Base-by-base conservation (phyloP, 371 early-diverging fungal genomes). In the Rhizopus arrhizus region DNA sequence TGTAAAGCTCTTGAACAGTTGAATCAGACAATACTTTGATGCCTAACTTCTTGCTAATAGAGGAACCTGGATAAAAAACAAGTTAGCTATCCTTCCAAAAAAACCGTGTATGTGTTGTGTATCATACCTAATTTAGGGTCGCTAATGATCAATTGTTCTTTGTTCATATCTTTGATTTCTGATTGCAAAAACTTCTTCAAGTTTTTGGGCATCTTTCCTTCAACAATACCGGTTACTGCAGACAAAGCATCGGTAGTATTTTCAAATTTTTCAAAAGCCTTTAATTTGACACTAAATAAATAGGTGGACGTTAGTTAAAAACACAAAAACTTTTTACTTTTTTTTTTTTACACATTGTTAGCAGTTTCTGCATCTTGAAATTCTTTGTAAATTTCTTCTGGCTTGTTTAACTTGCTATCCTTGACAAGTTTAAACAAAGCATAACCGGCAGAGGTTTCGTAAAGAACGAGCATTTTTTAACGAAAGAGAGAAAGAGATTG, bases 181-280 rank as follows among this genome's bases (percentile, higher is more conserved):
- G 75, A 75, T 55, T 85, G 84, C 83, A 97, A 81, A 74, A 99
- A 96, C 70, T 85, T 88, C 77, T 95, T 94, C 79, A 98, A 85
- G 81, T 89, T 89, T 82, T 91, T 89, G 62, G 94, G 87, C 56
- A 98, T 77, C 82, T 95, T 93, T 53, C 96, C 96, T 83, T 95
- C 95, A 49, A 95, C 91, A 60, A 98, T 75, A 59, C 92, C 95
- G 15, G 94, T 95, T 58, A 92, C 93, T 16, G 96, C 95, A 52
- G 93, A 85, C 72, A 99, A 84, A 29, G 97, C 97, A 69, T 96
- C 96, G 56, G 92, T 92, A 43, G 96, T 97, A 86, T 95, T 95
- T 72, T 94, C 95, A 71, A 97, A 99, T 80, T 95, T 96, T 66
- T 90, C 86, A 83, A 96, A 95, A 56, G 94, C 94, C 74, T 93